Evolutionary conservation across 176 grass and related monocot genomes (phyloP).

Genomic region (Oryza nivara): DNA sequence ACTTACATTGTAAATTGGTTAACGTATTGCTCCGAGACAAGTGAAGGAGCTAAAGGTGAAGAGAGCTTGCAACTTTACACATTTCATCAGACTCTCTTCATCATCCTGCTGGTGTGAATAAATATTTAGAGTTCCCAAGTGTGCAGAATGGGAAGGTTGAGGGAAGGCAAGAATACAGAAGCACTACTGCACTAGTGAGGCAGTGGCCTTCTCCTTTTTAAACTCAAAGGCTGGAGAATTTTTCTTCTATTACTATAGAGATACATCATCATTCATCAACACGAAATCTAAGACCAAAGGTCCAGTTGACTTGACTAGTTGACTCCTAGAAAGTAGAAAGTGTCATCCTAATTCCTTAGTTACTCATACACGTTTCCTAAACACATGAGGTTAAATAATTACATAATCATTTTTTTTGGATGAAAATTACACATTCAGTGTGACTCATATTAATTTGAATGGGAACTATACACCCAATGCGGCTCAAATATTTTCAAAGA

Average conservation of each 20-base stretch:
- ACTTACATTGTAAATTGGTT: background rate
- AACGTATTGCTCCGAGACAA: background rate
- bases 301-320: background rate
- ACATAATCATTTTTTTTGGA: background rate
- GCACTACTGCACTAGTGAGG: background rate
- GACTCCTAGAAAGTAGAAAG: background rate
- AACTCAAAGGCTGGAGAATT: background rate
- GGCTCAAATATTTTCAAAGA: background rate
- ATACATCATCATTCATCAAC: background rate
- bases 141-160: background rate
- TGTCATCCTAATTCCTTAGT: background rate
- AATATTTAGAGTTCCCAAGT: background rate
- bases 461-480: background rate
- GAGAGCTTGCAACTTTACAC: constrained; percentile 19
- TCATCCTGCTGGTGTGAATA: background rate
- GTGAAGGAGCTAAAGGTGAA: background rate
- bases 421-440: background rate
- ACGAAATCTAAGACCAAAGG: background rate
- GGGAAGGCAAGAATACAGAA: background rate
- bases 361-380: background rate
- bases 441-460: background rate
- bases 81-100: background rate
- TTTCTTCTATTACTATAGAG: background rate
- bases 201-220: background rate
- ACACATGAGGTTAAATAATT: background rate